Evolutionary conservation across 306 rosid species (phyloP).

Genomic region (Coriaria nepalensis): DNA sequence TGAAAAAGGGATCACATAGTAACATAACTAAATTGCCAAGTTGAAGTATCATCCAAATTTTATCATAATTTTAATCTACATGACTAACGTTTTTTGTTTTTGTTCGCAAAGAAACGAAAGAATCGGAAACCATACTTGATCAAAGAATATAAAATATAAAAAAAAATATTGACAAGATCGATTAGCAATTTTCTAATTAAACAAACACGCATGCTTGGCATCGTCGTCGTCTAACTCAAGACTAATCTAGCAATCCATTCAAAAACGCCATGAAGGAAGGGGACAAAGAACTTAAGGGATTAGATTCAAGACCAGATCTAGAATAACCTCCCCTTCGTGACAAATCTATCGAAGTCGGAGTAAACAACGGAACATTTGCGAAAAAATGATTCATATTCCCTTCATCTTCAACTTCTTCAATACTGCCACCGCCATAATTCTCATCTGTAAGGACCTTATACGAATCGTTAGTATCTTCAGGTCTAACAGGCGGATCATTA

Average conservation of each 20-base stretch:
- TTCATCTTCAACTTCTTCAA: background rate
- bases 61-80: too few species aligned
- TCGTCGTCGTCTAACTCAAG: too few species aligned
- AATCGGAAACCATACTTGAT: too few species aligned
- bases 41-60: too few species aligned
- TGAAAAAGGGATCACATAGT: too few species aligned
- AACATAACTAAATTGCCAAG: too few species aligned
- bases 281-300: constrained; percentile 39
- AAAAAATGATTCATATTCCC: constrained; percentile 5
- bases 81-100: too few species aligned
- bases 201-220: too few species aligned
- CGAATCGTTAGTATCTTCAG: background rate
- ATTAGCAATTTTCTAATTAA: too few species aligned
- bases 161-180: too few species aligned
- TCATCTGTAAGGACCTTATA: constrained; percentile 15
- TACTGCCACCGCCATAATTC: constrained; percentile 1
- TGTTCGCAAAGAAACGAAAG: too few species aligned
- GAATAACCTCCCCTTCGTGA: constrained; percentile 17
- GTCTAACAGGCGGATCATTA: background rate
- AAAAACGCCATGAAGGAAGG: constrained; percentile 60
- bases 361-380: constrained; percentile 46
- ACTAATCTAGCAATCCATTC: constrained; percentile 16
- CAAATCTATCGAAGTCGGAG: constrained; percentile 42
- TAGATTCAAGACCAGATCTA: constrained; percentile 19
- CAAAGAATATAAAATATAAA: too few species aligned